Conservation (phyloP, 108 stramenopile species). For the Thalassiosira profunda region DNA sequence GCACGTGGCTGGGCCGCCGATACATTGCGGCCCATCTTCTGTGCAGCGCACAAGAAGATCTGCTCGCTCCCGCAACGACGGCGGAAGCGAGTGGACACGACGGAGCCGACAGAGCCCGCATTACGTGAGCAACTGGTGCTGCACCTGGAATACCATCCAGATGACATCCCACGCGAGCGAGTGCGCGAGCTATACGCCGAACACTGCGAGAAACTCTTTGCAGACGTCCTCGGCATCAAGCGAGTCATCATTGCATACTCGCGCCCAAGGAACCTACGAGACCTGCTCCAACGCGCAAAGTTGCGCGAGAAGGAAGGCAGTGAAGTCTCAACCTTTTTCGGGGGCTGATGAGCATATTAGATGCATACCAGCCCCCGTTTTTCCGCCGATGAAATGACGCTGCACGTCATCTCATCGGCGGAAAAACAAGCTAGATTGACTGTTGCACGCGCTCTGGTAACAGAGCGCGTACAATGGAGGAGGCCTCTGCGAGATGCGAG, state of each 20-base stretch:
- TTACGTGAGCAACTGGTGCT: neutral
- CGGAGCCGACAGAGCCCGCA: neutral
- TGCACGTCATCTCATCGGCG: too few species aligned
- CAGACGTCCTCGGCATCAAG: neutral
- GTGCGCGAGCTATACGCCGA: conserved; percentile 8
- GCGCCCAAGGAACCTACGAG: conserved; percentile 12
- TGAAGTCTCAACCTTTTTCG: too few species aligned
- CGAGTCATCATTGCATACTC: conserved; percentile 15
- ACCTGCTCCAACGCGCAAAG: conserved; percentile 9
- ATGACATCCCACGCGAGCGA: conserved; percentile 2
- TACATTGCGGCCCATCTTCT: neutral
- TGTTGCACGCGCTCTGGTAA: too few species aligned
- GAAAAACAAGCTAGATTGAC: too few species aligned
- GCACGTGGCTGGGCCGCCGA: neutral
- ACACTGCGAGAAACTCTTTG: neutral
- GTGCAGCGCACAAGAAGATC: neutral
- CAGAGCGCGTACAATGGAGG: too few species aligned
- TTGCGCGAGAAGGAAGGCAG: too few species aligned
- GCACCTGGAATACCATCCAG: conserved; percentile 16
- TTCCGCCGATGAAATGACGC: too few species aligned
- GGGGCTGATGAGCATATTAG: too few species aligned
- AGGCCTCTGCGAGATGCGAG: too few species aligned
- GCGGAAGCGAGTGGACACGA: too few species aligned
- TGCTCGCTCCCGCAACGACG: neutral
- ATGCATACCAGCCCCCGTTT: too few species aligned